Evolutionary conservation across 306 rosid species (phyloP), one percentile per base, ranked within the genome.

Genomic region (Cicer yamashitae): DNA sequence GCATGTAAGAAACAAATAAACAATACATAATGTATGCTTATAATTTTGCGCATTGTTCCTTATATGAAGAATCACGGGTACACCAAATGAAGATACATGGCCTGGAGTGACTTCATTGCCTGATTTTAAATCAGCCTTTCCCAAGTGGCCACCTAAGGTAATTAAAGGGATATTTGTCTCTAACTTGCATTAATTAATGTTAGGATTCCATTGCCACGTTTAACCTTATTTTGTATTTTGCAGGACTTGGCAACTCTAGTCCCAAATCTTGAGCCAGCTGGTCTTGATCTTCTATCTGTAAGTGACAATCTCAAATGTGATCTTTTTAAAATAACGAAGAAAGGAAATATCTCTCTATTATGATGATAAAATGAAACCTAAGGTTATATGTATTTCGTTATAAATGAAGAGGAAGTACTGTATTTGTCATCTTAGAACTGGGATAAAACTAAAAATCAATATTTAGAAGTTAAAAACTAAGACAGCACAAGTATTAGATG

Each of bases 81-180:
- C 98, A 6, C 98, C 98, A 66, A 94, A 81, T 50, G 98, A 94
- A 63, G 94, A 91, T 77, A 87, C 87, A n/a, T 94, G 98, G 98
- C 98, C 97, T 67, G 97, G 97, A 79, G 98, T 94, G 79, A 91
- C 85, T 75, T 90, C 97, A 57, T 81, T 94, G 92, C 98, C 98
- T 80, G 98, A 94, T 88, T 94, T 87, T 72, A 94, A 90, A 81
- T 86, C 93, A 81, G 87, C 98, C 82, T 94, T 94, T 74, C 98
- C 98, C 65, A 94, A 90, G 87, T 94, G 96, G 96, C 87, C 84
- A 62, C 1, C 91, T 15, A 88, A 84, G 98, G 98, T 94, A 84
- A 79, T 58, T 45, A 50, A 70, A 63, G 64, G 65, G 45, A 10
- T 37, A 8, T 56, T 20, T 71, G 62, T 65, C 53, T 48, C 18